A percentile compares a stretch with the other conserved stretches of the same genome.
Conservation (phyloP, 768 basidiomycete genomes). For the Mycena indigotica region DNA sequence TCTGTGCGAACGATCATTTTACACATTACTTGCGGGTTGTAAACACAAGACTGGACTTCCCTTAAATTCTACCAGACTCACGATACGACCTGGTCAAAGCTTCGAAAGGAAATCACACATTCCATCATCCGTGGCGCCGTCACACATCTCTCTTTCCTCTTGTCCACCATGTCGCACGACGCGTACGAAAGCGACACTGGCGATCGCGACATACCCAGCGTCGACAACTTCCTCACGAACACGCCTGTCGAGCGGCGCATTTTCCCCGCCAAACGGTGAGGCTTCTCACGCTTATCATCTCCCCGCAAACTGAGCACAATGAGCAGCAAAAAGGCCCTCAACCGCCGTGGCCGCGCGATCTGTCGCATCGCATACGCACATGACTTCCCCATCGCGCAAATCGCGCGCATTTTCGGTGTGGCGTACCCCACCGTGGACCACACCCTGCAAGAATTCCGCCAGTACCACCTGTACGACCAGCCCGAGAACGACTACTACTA, state of each 20-base stretch:
- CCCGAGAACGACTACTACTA: conserved; percentile 3
- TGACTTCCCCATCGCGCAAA: background rate
- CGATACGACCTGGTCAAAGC: too few relatives aligned
- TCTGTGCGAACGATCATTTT: too few relatives aligned
- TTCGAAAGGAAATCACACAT: too few relatives aligned
- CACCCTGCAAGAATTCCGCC: background rate
- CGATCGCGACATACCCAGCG: background rate
- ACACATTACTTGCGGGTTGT: too few relatives aligned
- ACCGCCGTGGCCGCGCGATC: conserved; percentile 8
- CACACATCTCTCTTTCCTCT: background rate
- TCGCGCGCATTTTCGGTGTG: background rate
- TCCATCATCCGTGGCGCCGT: background rate
- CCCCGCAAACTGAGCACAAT: too few relatives aligned
- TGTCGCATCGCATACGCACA: conserved; percentile 3
- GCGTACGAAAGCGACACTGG: conserved; percentile 6
- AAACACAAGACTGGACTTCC: too few relatives aligned
- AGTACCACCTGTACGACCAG: background rate
- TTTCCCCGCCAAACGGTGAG: background rate
- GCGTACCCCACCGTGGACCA: background rate
- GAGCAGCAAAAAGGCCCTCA: background rate
- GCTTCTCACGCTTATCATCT: background rate
- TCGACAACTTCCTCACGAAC: background rate
- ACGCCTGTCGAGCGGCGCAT: background rate
- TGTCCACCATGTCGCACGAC: conserved; percentile 1
- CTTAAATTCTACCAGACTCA: too few relatives aligned